A percentile compares a stretch with the other conserved stretches of the same genome.
phyloP scores from a whole-genome alignment of 2,329 filamentous ascomycete species.

The Botryotinia calthae region DNA sequence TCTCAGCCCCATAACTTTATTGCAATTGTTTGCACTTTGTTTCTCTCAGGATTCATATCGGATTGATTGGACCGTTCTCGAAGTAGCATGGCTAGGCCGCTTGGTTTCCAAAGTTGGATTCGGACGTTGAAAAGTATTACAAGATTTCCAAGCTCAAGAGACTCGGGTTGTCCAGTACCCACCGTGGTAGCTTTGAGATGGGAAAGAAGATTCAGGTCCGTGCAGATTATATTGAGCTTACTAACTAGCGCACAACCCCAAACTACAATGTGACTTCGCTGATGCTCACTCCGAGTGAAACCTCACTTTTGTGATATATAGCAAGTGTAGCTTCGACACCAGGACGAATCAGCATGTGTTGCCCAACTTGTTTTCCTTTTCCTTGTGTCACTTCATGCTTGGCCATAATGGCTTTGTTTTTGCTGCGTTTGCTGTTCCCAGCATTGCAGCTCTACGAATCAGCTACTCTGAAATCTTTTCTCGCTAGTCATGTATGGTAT shows the following conservation, averaged over 20 bases:
- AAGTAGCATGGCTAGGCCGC: background rate
- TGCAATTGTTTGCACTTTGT: background rate
- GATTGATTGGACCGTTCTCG: background rate
- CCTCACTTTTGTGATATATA: too few species aligned
- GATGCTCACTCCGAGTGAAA: too few species aligned
- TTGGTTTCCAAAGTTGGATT: background rate
- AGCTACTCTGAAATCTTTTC: too few species aligned
- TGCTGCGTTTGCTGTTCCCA: too few species aligned
- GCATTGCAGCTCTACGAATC: too few species aligned
- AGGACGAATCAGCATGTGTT: too few species aligned
- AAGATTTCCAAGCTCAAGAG: background rate
- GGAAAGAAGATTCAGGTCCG: background rate
- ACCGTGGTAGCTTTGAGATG: background rate
- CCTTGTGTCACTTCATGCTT: too few species aligned
- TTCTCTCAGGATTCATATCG: background rate
- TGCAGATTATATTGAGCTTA: background rate
- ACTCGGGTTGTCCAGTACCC: background rate
- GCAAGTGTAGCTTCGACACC: too few species aligned
- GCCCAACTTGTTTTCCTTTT: too few species aligned
- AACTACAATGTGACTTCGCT: too few species aligned
- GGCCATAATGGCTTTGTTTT: too few species aligned
- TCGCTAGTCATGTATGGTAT: too few species aligned
- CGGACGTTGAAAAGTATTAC: background rate
- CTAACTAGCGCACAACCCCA: background rate
- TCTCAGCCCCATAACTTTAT: background rate